Base-by-base conservation (phyloP, 2,329 filamentous ascomycete species). In the Colletotrichum trifolii region DNA sequence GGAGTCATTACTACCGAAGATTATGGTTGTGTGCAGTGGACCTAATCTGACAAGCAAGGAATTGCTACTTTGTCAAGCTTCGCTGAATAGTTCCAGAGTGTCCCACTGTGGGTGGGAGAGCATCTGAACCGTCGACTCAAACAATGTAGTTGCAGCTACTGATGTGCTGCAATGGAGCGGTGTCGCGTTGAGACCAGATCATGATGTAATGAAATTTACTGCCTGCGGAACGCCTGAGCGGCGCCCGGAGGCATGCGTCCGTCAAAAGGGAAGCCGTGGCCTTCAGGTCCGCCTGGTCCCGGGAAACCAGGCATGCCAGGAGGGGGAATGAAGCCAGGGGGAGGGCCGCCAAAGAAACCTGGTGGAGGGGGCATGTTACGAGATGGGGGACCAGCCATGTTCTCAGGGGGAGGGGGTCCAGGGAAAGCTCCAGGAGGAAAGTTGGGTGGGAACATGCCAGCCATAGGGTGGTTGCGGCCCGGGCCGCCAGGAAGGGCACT, bases 371-470 rank as follows among this genome's bases (percentile, higher is more conserved):
- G 78, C 78, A 87, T 82, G 72, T 78, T 84, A n/a, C 86, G 82
- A 9, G 25, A 25, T 1, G 87, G 87, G 6, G 87, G 87, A 34
- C 86, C 86, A 43, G 79, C 78, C 78, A 87, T 82, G 72, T 78
- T 84, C n/a, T 85, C 82, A 9, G 43, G 40, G 11, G 81, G 83
- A 13, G 82, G 83, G 66, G 82, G 82, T 13, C 78, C 83, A 39
- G 79, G 78, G 72, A 83, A 79, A 17, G 76, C 77, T 33, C 77
- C 79, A 6, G 82, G 83, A 12, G 85, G 83, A 67, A 89, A 89
- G 73, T 85, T 87, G n/a, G 86, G 85, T 17, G 85, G 85, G 70
- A 86, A 89, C 80, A 88, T 87, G 67, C 82, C 84, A 56, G 83
- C 85, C 74, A 87, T 82, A 13, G 84, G 84, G 39, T 80, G 79